Conservation (phyloP, 1,284 basidiomycete species). For the Heterobasidion occidentale region DNA sequence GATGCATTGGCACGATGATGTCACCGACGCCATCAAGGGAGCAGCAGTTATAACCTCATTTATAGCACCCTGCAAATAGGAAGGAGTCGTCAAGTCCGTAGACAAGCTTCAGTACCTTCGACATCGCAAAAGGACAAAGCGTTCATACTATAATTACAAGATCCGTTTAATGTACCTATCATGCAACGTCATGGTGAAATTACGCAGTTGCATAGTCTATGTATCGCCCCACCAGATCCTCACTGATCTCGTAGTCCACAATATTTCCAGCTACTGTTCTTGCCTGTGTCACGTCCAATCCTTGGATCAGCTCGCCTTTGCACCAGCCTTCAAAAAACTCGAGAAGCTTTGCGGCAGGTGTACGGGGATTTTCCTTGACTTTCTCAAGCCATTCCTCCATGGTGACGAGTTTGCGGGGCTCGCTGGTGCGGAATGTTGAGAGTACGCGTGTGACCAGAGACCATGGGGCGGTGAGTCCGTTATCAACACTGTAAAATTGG, state of each 20-base stretch:
- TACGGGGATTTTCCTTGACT: neutral
- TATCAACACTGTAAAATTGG: conserved; percentile 2
- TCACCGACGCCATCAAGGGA: no score
- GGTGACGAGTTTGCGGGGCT: neutral
- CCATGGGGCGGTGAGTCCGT: neutral
- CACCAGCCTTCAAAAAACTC: neutral
- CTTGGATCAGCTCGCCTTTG: neutral
- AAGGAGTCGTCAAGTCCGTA: no score
- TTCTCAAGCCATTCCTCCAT: neutral
- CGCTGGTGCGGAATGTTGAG: neutral
- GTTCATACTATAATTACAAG: no score
- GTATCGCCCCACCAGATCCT: neutral
- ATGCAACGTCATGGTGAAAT: neutral
- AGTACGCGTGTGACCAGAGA: neutral
- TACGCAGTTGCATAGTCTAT: neutral
- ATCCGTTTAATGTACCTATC: no score
- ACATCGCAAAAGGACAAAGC: no score
- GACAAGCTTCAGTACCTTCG: no score
- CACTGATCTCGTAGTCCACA: neutral
- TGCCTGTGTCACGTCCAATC: neutral
- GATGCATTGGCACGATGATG: no score
- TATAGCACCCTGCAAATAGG: no score
- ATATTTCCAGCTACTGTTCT: neutral
- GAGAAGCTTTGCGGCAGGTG: neutral
- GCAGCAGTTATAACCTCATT: no score